Conservation (phyloP, 73 alveolate genomes). For the Symbiodinium pilosum region DNA sequence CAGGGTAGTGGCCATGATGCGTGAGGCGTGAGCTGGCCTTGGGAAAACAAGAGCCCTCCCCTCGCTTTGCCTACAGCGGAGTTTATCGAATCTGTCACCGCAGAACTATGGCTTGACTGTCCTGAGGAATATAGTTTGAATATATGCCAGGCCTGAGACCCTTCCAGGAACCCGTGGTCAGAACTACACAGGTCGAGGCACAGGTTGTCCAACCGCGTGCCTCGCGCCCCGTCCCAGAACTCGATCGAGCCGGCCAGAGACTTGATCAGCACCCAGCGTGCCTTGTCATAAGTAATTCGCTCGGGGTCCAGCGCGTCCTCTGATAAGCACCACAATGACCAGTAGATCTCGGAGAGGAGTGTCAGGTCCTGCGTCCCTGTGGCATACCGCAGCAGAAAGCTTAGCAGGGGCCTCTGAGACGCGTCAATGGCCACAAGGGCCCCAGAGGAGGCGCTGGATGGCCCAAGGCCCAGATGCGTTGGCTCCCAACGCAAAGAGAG, state of each 20-base stretch:
- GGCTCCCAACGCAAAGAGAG: slow-evolving; percentile 87
- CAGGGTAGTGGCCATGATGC: no score
- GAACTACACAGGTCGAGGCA: no score
- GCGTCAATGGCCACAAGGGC: slow-evolving; percentile 56
- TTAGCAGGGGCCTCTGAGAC: slow-evolving; percentile 56
- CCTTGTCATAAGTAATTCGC: slow-evolving; percentile 63
- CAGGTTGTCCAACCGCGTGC: slow-evolving; percentile 42
- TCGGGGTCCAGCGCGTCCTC: slow-evolving; percentile 28
- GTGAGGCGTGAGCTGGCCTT: no score
- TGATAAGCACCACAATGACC: slow-evolving; percentile 77
- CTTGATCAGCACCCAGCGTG: slow-evolving; percentile 87
- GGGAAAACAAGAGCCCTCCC: no score
- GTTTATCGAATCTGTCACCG: no score
- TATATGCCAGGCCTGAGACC: no score
- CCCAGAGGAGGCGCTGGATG: slow-evolving; percentile 1
- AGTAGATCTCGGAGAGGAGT: slow-evolving; percentile 56
- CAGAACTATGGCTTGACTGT: no score
- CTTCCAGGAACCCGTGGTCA: no score
- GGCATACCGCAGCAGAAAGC: slow-evolving; percentile 70
- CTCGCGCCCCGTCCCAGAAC: slow-evolving; percentile 80
- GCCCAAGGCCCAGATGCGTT: slow-evolving; percentile 40
- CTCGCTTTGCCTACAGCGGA: no score
- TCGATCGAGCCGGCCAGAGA: slow-evolving; percentile 72
- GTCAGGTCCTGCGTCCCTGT: slow-evolving; percentile 58
- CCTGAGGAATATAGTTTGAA: no score